Evolutionary conservation across 2,329 filamentous ascomycete genomes (phyloP), one percentile per base, ranked within the genome.

Genomic region (Elsinoe ampelina): DNA sequence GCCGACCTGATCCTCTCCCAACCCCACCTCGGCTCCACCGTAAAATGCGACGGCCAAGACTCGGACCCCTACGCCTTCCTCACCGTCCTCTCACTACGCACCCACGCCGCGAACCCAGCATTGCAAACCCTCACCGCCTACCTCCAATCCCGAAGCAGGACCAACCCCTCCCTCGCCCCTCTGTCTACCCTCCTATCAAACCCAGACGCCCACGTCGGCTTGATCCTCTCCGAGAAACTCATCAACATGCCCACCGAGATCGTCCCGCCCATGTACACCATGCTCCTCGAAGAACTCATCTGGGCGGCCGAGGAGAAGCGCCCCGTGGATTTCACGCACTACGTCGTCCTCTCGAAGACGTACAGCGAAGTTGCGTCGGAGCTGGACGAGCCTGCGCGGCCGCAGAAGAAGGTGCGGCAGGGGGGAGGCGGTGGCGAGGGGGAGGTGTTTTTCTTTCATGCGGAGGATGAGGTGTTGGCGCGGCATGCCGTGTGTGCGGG

Each of bases 241-340:
- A 90, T 98, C 76, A 98, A 98, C 75, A 91, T 96, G 77, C 93
- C 93, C n/a, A 78, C 88, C 13, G 89, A 97, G 72, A 84, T 95
- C 61, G 83, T 90, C 12, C 92, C 93, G 30, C 92, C 93, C 3
- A 87, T 97, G 82, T 97, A 96, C 79, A 83, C 80, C 52, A 95
- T 96, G 89, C 81, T 98, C 52, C 76, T 88, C 50, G 90, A 97
- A 67, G 93, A 98, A 77, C 84, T 98, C 52, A 79, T 86, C 66
- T 91, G 86, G 68, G 93, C 93, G 1, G 76, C 95, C 2, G 85
- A 95, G 68, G 90, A 95, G 68, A 86, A 87, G 67, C 90, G 97
- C 72, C 90, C 91, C 0, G 97, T 95, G 72, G 79, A 85, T 57
- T 98, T 98, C 72, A 85, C 89, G 26, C 90, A 97, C 73, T 98